Evolutionary conservation across 768 basidiomycete species (phyloP).

Genomic region (Panaeolus cyanescens): DNA sequence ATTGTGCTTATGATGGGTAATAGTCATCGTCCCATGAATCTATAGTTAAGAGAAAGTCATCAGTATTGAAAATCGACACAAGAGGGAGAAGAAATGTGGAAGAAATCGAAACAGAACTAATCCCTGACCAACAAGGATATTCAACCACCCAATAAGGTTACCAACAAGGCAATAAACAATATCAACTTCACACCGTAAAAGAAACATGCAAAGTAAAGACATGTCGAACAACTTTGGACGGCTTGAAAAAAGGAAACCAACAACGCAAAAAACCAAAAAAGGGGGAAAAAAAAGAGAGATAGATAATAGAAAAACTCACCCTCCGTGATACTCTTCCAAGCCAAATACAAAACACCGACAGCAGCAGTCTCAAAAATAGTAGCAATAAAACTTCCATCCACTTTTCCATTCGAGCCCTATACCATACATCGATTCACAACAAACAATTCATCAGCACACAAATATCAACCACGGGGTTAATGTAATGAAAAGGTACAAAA

Average conservation of each 20-base stretch:
- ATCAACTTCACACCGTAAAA: no score
- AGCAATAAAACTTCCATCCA: slow-evolving; percentile 88
- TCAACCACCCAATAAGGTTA: no score
- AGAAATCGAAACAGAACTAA: slow-evolving; percentile 4
- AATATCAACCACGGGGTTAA: neutral
- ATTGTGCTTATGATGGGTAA: slow-evolving; percentile 25
- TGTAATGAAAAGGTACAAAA: neutral
- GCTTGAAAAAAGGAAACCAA: neutral
- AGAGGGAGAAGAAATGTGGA: neutral
- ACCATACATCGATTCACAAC: neutral
- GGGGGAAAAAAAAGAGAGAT: neutral
- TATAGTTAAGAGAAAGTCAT: slow-evolving; percentile 8
- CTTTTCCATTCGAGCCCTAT: slow-evolving; percentile 61
- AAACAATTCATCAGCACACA: neutral
- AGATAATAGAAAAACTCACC: slow-evolving; percentile 43
- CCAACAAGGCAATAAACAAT: no score
- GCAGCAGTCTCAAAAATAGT: slow-evolving; percentile 81
- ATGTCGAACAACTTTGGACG: neutral
- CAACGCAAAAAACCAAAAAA: neutral
- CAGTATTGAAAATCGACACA: neutral
- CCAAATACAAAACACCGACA: slow-evolving; percentile 67
- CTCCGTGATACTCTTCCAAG: slow-evolving; percentile 92
- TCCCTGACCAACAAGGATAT: no score
- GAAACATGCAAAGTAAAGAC: neutral
- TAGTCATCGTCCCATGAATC: slow-evolving; percentile 38